phyloP scores from a whole-genome alignment of 192 early-diverging fungal genomes.

The Diversispora epigaea region DNA sequence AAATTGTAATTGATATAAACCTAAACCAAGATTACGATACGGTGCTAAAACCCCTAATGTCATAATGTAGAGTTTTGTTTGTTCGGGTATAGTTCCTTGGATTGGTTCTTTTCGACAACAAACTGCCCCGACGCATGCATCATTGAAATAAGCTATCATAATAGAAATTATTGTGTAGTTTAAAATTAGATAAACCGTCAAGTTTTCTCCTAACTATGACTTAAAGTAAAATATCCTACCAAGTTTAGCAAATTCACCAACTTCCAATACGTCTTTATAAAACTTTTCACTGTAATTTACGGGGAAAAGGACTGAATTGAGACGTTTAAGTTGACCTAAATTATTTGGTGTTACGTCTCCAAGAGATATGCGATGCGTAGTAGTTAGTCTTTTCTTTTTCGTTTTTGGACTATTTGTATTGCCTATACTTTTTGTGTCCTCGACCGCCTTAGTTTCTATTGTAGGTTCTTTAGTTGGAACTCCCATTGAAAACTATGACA shows the following conservation, averaged over 20 bases:
- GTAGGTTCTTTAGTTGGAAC: conserved; percentile 4
- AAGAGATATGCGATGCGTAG: conserved; percentile 44
- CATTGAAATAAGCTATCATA: conserved; percentile 62
- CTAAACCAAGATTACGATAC: conserved; percentile 78
- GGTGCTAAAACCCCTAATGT: conserved; percentile 88
- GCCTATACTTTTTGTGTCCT: conserved; percentile 21
- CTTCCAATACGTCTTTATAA: conserved; percentile 70
- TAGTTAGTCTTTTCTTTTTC: conserved; percentile 26
- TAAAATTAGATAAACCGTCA: conserved; percentile 4
- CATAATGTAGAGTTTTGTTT: conserved; percentile 78
- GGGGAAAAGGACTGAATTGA: conserved; percentile 86
- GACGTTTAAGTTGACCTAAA: conserved; percentile 63
- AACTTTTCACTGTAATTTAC: conserved; percentile 78
- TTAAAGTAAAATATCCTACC: conserved; percentile 42
- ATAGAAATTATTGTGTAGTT: no score
- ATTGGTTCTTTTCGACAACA: conserved; percentile 74
- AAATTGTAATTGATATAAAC: conserved; percentile 40
- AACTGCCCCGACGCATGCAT: conserved; percentile 76
- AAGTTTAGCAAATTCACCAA: conserved; percentile 69
- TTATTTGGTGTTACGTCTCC: conserved; percentile 61
- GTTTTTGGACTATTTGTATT: conserved; percentile 32
- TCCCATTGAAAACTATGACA: conserved; percentile 1
- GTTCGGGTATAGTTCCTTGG: conserved; percentile 37
- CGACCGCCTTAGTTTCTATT: neutral
- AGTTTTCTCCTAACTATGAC: neutral